Percentiles rank a stretch among this genome's conserved stretches.
phyloP scores from a whole-genome alignment of 106 monocot species.

The Phalaenopsis aphrodite region DNA sequence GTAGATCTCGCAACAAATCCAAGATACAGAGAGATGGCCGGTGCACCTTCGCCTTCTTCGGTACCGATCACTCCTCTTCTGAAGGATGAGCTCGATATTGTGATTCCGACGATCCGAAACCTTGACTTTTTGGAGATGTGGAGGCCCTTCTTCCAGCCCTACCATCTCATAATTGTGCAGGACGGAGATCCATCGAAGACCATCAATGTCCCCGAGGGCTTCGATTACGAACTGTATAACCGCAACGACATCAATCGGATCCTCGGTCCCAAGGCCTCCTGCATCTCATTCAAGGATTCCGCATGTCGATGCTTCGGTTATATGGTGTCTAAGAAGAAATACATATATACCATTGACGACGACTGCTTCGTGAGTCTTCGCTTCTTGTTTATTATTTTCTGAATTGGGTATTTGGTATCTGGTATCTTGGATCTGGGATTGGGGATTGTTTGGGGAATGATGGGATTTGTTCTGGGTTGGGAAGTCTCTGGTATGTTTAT shows the following conservation, averaged over 20 bases:
- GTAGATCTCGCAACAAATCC: neutral
- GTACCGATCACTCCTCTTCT: slow-evolving; percentile 31
- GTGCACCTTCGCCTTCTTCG: neutral
- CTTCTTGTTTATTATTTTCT: neutral
- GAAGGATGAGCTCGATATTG: slow-evolving; percentile 61
- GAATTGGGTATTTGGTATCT: neutral
- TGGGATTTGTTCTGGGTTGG: neutral
- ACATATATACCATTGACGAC: slow-evolving; percentile 88
- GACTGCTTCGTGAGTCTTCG: slow-evolving; percentile 75
- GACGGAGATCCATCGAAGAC: slow-evolving; percentile 69
- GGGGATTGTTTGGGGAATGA: slow-evolving; percentile 2
- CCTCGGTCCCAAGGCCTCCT: slow-evolving; percentile 76
- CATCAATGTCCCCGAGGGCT: slow-evolving; percentile 72
- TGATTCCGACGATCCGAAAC: slow-evolving; percentile 68
- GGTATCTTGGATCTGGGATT: slow-evolving; percentile 1
- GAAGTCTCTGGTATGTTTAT: neutral
- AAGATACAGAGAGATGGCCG: neutral
- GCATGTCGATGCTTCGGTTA: slow-evolving; percentile 85
- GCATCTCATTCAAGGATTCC: slow-evolving; percentile 95
- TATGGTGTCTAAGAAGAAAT: slow-evolving; percentile 96
- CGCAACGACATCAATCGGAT: slow-evolving; percentile 82
- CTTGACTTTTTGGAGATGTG: slow-evolving; percentile 84
- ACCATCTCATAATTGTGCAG: slow-evolving; percentile 87
- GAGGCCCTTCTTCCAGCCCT: slow-evolving; percentile 78
- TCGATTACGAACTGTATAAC: slow-evolving; percentile 88